Base-by-base conservation (phyloP, 2,329 filamentous ascomycete species). In the Colletotrichum camelliae region DNA sequence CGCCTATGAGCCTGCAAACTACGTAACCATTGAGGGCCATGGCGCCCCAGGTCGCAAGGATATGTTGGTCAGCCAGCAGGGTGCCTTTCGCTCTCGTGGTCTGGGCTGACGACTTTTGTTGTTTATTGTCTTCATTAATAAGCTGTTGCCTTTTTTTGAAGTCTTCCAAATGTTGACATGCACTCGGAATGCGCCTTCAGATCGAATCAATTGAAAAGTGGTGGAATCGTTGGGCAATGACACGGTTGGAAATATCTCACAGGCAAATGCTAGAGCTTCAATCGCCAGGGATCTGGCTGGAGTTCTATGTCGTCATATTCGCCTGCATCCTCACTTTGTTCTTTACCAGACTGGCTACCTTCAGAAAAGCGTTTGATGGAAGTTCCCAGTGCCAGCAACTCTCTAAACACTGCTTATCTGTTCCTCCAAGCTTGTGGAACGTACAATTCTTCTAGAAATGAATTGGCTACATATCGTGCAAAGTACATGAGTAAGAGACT, bases 21-120 rank as follows among this genome's bases (percentile, higher is more conserved):
- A 76, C 74, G 73, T 75, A 75, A 75, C 73, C 73, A 57, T 39
- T 39, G 74, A 65, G 43, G 74, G 70, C 37, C 65, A 35, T 12
- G 24, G 58, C 65, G 58, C 64, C 58, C 43, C n/a, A 39, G 16
- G 15, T 35, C n/a, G 58, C 74, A 76, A 68, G 70, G 74, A 64
- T 74, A 21, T 37, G 58, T 76, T 76, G 74, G 70, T 74, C 74
- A 76, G 64, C 70, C 52, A 69, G 39, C 21, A 64, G 16, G 48
- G 33, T 39, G 31, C 65, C 12, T 52, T 52, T 57, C 16, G 39
- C 43, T 67, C 37, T 67, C 27, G 10, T 58, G 21, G 57, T 13
- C 31, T 68, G 18, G 21, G 24, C 12, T 66, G 24, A 3, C 48
- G 29, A 52, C 10, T 13, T 31, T 43, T 48, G 35, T 27, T 57